phyloP scores from a whole-genome alignment of 306 rosid genomes.

The Trifolium repens region DNA sequence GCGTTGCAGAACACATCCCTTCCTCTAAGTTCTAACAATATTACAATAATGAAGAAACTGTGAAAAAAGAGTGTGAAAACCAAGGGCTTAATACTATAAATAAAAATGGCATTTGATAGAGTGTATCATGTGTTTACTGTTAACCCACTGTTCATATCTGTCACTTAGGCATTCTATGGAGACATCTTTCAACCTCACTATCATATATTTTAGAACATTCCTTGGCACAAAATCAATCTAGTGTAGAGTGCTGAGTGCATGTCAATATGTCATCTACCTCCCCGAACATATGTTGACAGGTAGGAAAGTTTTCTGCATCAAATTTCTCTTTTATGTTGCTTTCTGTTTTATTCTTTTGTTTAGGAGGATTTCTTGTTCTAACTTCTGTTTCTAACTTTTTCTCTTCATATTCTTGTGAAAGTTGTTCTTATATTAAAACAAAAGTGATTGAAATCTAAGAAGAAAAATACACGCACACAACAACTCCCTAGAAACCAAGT shows the following conservation, averaged over 20 bases:
- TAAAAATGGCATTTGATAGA: not conserved
- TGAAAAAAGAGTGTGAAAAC: not conserved
- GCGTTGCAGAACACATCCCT: not conserved
- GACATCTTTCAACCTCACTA: not conserved
- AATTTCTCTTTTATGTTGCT: not conserved
- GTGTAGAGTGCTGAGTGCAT: not conserved
- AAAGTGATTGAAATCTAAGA: not conserved
- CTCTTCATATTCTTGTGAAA: not conserved
- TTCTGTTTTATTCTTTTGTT: not conserved
- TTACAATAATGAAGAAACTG: conserved; percentile 3
- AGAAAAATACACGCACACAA: not conserved
- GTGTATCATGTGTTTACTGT: not conserved
- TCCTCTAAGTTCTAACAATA: not conserved
- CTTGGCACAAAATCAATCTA: not conserved
- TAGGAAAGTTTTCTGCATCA: not conserved
- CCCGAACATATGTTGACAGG: not conserved
- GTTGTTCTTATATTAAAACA: conserved; percentile 5
- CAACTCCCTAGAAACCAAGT: conserved; percentile 7
- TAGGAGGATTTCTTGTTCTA: conserved; percentile 9
- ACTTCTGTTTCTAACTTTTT: not conserved
- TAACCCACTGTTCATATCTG: not conserved
- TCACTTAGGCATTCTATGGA: conserved; percentile 5
- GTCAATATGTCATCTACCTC: not conserved
- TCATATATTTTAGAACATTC: not conserved
- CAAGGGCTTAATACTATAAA: not conserved